phyloP scores from a whole-genome alignment of 75 land plant genomes.

The Picea sitchensis region DNA sequence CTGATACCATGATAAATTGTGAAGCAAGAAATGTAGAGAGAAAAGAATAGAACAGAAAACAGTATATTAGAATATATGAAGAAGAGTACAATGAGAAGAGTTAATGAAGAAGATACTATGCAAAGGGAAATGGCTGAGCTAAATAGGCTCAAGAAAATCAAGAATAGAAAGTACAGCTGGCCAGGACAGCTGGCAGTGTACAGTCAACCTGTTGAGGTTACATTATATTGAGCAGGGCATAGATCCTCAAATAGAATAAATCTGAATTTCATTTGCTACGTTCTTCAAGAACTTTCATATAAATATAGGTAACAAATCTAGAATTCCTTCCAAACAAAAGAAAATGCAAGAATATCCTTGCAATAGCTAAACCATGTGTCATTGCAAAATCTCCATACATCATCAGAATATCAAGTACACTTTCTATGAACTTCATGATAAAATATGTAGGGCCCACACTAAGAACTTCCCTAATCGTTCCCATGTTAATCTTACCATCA shows the following conservation, averaged over 20 bases:
- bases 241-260: constrained; percentile 64
- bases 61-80: too few species aligned
- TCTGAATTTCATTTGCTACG: constrained; percentile 21
- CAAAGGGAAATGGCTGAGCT: too few species aligned
- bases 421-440: constrained; percentile 75
- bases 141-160: too few species aligned
- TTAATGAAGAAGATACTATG: too few species aligned
- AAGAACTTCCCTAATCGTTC: constrained; percentile 62
- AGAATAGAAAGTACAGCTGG: too few species aligned
- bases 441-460: constrained; percentile 84
- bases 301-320: constrained; percentile 46
- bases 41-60: too few species aligned
- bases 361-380: constrained; percentile 62
- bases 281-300: constrained; percentile 72
- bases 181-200: too few species aligned
- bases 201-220: too few species aligned
- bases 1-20: too few species aligned
- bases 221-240: too few species aligned
- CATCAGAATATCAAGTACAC: constrained; percentile 83
- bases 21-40: too few species aligned
- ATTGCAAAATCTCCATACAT: constrained; percentile 83
- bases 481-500: constrained; percentile 34
- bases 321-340: constrained; percentile 66
- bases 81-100: too few species aligned
- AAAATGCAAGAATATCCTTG: constrained; percentile 69